phyloP scores from a whole-genome alignment of 495 filamentous ascomycete species.

The Aspergillus bridgeri region DNA sequence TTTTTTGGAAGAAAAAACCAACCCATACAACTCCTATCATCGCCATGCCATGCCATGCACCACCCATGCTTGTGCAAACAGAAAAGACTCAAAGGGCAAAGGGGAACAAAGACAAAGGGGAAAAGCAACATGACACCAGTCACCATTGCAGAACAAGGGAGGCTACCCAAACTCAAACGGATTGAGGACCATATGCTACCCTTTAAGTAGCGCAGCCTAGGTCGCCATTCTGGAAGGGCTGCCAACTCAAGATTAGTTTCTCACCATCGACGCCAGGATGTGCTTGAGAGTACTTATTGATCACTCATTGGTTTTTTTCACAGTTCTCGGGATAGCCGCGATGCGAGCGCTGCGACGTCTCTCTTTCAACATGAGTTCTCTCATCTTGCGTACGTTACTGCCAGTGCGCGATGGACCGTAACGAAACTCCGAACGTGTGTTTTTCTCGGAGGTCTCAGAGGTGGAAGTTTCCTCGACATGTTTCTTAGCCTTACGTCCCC shows the following conservation, averaged over 20 bases:
- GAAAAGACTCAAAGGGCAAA: neutral
- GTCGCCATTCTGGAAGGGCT: neutral
- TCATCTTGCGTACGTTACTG: neutral
- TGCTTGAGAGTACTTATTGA: neutral
- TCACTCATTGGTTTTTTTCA: neutral
- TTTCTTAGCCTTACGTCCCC: too few species aligned
- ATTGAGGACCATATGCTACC: neutral
- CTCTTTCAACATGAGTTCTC: neutral
- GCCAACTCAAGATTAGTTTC: neutral
- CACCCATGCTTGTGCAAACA: neutral
- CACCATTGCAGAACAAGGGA: neutral
- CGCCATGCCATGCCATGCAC: neutral
- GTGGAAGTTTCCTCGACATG: neutral
- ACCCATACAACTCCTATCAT: neutral
- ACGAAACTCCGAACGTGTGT: neutral
- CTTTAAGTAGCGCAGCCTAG: neutral
- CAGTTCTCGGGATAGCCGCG: neutral
- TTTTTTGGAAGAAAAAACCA: too few species aligned
- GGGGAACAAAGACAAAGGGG: neutral
- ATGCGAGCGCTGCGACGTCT: constrained; percentile 9
- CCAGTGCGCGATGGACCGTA: neutral
- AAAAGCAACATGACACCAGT: neutral
- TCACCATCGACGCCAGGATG: neutral
- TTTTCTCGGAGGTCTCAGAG: neutral
- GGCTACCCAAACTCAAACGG: neutral